These are phyloP conservation scores for Cryptosporidium canis DNA, from an alignment of 169 alveolate species.

Conservation along the genomic window DNA sequence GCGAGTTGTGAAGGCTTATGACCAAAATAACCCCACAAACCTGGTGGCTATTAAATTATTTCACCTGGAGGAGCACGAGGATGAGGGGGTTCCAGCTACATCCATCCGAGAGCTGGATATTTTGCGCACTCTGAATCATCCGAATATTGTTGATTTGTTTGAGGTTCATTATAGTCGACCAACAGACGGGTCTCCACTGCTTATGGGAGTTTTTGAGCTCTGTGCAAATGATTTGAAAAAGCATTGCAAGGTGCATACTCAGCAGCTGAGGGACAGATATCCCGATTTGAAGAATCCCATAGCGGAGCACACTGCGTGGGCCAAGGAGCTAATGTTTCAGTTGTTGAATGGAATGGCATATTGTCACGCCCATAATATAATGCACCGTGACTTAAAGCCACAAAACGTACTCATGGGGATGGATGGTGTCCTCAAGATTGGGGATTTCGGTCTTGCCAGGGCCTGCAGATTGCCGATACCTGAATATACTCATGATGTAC, in stretches of 20 bases:
- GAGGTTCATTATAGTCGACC: conserved; percentile 67
- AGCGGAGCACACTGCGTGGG: conserved; percentile 61
- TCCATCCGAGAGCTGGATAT: conserved; percentile 84
- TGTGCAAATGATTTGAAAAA: conserved; percentile 67
- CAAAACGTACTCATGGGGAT: conserved; percentile 84
- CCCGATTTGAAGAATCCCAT: conserved; percentile 67
- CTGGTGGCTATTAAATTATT: conserved; percentile 84
- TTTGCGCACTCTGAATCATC: conserved; percentile 79
- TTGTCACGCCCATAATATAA: conserved; percentile 84
- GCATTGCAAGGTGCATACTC: conserved; percentile 50
- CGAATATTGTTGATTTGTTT: conserved; percentile 76
- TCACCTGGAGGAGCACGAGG: conserved; percentile 79
- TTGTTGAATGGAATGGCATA: conserved; percentile 80
- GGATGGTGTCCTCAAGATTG: conserved; percentile 83
- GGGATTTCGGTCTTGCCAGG: conserved; percentile 89
- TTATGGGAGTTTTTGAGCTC: conserved; percentile 69
- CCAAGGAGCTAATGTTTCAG: conserved; percentile 79
- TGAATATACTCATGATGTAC: conserved; percentile 88
- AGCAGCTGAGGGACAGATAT: conserved; percentile 51
- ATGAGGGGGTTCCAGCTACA: conserved; percentile 89
- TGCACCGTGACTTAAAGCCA: conserved; percentile 90
- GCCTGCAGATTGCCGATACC: conserved; percentile 87
- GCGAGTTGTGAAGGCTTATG: conserved; percentile 79
- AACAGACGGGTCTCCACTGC: conserved; percentile 59
- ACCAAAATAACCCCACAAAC: conserved; percentile 74